Base-by-base conservation (phyloP, 1,284 basidiomycete species). In the Apiotrichum domesticum region DNA sequence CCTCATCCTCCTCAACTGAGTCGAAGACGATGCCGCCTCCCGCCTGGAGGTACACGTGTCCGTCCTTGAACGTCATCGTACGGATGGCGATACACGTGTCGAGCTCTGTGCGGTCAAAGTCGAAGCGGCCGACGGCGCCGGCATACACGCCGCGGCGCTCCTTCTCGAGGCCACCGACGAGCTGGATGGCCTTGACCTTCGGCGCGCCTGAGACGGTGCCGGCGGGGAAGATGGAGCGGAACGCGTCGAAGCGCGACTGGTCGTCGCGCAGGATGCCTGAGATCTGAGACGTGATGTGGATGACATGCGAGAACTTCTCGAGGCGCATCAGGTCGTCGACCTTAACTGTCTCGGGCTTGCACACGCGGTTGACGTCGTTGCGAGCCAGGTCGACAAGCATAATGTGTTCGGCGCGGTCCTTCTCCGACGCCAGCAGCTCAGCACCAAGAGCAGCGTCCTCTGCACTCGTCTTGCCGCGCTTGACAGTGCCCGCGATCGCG, bases 141-240 rank as follows among this genome's bases (percentile, higher is more conserved):
- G 94, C 96, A 68, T 99, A 99, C 6, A 98, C 88, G 32, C 95
- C 95, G 40, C 96, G 83, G 49, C 86, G 84, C 75, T 98, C 92
- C 70, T 87, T 81, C 74, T 98, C 96, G 46, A 98, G 79, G 15
- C 85, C 85, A 11, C 86, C 86, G 42, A 99, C 81, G 39, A 99
- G 85, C 74, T 98, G 92, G 65, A 99, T 92, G 1, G 96, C 96
- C 73, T 96, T 95, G 77, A 99, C 93, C 78, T 99, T 99, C 1
- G 96, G 96, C 35, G 96, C 96, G 13, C 96, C 96, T 0, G 92
- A 96, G n/a, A 99, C 95, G 2, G 96, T 99, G 1, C 96, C 96
- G 5, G 96, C 95, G 0, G 96, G 96, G 80, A 99, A 98, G 67
- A 99, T 98, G 46, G 94, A 98, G 29, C 96, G 86, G 81, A 99